Base-by-base conservation (phyloP, 2,329 filamentous ascomycete genomes). In the Alternaria sp. region DNA sequence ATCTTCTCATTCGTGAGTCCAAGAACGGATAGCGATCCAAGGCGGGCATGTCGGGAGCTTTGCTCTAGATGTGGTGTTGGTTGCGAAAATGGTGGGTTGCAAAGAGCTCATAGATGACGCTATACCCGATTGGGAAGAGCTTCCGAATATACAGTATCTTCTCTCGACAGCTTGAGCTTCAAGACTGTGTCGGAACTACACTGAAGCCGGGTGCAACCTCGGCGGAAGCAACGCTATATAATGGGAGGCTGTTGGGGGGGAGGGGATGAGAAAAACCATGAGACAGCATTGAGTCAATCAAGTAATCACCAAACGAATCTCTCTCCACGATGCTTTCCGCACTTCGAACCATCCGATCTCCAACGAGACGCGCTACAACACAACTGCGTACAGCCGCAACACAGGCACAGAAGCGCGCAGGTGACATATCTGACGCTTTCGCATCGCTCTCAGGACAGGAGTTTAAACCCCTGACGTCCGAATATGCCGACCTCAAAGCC, bases 341-440 rank as follows among this genome's bases (percentile, higher is more conserved):
- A 17, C 53, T 71, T 36, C 71, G 73, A 56, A 63, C 67, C 63
- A 51, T 73, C 60, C 70, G 66, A 58, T 67, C 58, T 48, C 60
- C 66, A 28, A 56, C 60, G 13, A 70, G 59, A 56, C 65, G 68
- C 56, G 40, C 62, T 53, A 33, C 61, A 17, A 51, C 61, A 23
- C 61, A 72, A 46, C 46, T 72, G 55, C 72, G 72, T 60, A 70
- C 72, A 21, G 72, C 65, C 31, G 62, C 73, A 42, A 75, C 70
- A 40, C 69, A 72, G 31, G 63, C 72, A 7, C 79, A 79, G 49
- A 83, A 81, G 62, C 76, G 79, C 42, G 80, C 79, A 28, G 81
- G 81, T 40, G 81, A 83, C 46, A 83, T 83, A 24, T 82, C 80
- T 2, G 81, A 82, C 67, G 80, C 81, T 0, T 83, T 83, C 58